Percentiles rank a stretch among this genome's conserved stretches.
These are phyloP conservation scores for Monosporascus sp. DNA, from an alignment of 2,329 filamentous ascomycete genomes.

Conservation along the genomic window DNA sequence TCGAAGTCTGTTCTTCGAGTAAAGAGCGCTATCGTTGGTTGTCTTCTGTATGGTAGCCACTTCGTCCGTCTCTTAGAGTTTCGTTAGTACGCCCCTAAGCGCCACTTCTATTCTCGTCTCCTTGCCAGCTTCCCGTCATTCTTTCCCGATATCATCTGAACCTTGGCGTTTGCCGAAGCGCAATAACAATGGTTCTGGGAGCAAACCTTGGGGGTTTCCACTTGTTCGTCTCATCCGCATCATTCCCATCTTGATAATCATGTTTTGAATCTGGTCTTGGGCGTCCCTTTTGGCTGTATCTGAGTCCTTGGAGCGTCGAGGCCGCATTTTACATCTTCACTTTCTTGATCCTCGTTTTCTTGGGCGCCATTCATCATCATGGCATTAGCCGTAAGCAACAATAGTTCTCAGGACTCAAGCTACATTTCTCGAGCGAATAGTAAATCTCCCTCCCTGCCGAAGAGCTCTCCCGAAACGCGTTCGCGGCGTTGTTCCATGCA, in stretches of 20 bases:
- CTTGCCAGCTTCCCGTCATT: background rate
- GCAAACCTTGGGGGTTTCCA: slow-evolving; percentile 9
- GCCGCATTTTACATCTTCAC: slow-evolving; percentile 30
- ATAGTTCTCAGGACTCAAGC: slow-evolving; percentile 1
- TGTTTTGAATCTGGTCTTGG: slow-evolving; percentile 32
- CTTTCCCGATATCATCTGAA: background rate
- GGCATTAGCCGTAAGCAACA: slow-evolving; percentile 16
- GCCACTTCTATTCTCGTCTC: background rate
- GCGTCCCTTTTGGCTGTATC: slow-evolving; percentile 26
- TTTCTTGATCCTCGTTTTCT: slow-evolving; percentile 28
- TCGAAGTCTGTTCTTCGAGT: too few species aligned
- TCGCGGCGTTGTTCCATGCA: slow-evolving; percentile 34
- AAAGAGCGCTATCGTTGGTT: too few species aligned
- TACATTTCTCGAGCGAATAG: slow-evolving; percentile 12
- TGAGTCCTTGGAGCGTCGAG: slow-evolving; percentile 39
- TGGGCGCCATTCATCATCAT: slow-evolving; percentile 17
- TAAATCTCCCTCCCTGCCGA: slow-evolving; percentile 7
- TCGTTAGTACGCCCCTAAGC: too few species aligned
- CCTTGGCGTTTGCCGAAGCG: background rate
- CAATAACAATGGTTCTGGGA: background rate
- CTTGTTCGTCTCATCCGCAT: slow-evolving; percentile 13
- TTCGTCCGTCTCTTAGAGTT: background rate
- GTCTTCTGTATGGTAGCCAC: background rate
- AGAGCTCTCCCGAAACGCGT: slow-evolving; percentile 25
- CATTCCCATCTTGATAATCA: slow-evolving; percentile 29